Evolutionary conservation across 179 eudicot genomes (phyloP).

Genomic region (Camellia oleifera): DNA sequence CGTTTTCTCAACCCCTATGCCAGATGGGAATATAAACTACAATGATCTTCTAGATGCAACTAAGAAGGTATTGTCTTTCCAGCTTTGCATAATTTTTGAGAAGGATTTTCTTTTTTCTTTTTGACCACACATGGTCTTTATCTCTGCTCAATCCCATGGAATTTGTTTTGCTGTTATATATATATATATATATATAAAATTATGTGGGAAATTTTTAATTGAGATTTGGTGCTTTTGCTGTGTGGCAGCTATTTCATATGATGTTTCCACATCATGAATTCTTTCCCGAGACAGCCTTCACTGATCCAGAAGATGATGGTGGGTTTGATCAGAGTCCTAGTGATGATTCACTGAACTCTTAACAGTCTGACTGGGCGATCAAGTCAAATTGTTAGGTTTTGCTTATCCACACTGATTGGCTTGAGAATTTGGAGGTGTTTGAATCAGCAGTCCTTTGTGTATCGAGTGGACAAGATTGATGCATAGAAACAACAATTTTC

Average conservation of each 20-base stretch:
- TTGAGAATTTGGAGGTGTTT: neutral
- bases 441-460: too few relatives aligned
- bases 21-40: constrained; percentile 73
- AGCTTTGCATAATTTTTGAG: neutral
- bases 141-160: neutral
- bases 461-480: too few relatives aligned
- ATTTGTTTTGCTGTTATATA: neutral
- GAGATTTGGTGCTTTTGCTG: constrained; percentile 2
- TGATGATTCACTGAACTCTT: constrained; percentile 8
- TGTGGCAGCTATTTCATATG: constrained; percentile 58
- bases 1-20: constrained; percentile 53
- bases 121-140: neutral
- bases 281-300: constrained; percentile 44
- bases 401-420: neutral
- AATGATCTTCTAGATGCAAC: constrained; percentile 42
- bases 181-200: neutral
- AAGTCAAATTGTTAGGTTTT: neutral
- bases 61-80: constrained; percentile 42
- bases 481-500: neutral
- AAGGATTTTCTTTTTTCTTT: neutral
- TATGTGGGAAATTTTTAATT: neutral
- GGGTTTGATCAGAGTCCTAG: constrained; percentile 22
- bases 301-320: constrained; percentile 33
- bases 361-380: neutral
- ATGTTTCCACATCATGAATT: constrained; percentile 69